Evolutionary conservation across 202 grass and related monocot species (phyloP).

Genomic region (Saccharum hybrid): DNA sequence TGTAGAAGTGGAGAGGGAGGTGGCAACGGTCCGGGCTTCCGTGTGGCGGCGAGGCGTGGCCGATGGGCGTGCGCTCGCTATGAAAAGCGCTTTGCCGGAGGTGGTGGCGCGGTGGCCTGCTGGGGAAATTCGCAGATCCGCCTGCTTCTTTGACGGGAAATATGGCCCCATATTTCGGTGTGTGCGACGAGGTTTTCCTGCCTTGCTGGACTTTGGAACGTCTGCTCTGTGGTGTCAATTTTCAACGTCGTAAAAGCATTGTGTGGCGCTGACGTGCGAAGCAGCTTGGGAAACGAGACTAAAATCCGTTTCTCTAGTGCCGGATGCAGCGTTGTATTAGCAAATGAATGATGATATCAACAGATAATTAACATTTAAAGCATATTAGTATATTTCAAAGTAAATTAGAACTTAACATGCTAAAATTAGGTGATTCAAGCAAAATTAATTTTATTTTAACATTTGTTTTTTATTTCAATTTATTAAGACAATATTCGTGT

Average conservation of each 20-base stretch:
- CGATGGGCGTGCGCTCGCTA: slow-evolving; percentile 5
- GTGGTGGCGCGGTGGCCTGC: neutral
- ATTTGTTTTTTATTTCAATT: too few species aligned
- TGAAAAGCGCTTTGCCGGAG: slow-evolving; percentile 28
- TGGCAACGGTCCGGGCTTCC: slow-evolving; percentile 33
- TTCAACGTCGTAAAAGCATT: neutral
- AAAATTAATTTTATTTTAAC: too few species aligned
- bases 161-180: neutral
- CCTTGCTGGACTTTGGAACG: neutral
- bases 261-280: neutral
- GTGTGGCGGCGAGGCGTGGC: neutral
- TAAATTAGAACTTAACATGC: too few species aligned
- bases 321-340: too few species aligned
- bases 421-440: too few species aligned
- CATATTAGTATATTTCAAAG: too few species aligned
- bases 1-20: neutral
- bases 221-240: neutral
- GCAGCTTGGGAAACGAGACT: neutral
- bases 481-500: too few species aligned
- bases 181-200: neutral
- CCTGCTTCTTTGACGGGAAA: neutral
- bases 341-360: too few species aligned
- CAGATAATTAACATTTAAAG: too few species aligned
- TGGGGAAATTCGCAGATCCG: neutral
- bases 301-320: too few species aligned